A percentile compares a stretch with the other conserved stretches of the same genome.
Evolutionary conservation across 176 grass and related monocot species (phyloP).

Genomic region (Cocos nucifera): DNA sequence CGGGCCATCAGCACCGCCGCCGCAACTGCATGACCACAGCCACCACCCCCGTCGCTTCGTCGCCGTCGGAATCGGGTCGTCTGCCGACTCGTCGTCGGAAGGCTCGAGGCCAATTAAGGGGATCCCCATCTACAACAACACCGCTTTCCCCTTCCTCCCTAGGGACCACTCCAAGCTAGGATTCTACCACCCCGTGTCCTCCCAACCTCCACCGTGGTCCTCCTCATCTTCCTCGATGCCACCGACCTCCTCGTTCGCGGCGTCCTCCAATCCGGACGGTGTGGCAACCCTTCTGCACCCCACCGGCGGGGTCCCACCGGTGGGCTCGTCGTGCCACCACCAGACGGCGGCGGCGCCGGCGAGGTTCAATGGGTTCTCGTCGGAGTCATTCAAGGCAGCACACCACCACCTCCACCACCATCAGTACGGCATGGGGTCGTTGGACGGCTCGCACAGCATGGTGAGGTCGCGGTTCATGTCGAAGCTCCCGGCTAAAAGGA

Average conservation of each 20-base stretch:
- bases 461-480: constrained; percentile 63
- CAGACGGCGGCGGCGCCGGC: constrained; percentile 56
- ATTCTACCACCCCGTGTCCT: constrained; percentile 25
- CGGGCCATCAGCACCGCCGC: background rate
- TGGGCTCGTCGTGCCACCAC: constrained; percentile 46
- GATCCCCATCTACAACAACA: constrained; percentile 74
- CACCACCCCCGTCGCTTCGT: background rate
- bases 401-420: constrained; percentile 25
- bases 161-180: constrained; percentile 25
- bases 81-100: no score
- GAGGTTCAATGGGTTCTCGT: constrained; percentile 63
- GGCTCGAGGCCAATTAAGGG: constrained; percentile 47
- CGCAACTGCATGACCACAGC: constrained; percentile 11
- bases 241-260: constrained; percentile 29
- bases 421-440: constrained; percentile 36
- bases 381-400: constrained; percentile 50
- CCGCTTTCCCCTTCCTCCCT: constrained; percentile 48
- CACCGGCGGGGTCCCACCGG: constrained; percentile 6
- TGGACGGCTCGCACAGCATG: constrained; percentile 1
- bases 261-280: constrained; percentile 32
- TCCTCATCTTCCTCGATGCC: constrained; percentile 29
- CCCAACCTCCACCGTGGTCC: constrained; percentile 11
- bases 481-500: constrained; percentile 77
- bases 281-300: constrained; percentile 31
- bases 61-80: no score